Conservation (phyloP, 768 basidiomycete species). For the Rhodotorula graminis region DNA sequence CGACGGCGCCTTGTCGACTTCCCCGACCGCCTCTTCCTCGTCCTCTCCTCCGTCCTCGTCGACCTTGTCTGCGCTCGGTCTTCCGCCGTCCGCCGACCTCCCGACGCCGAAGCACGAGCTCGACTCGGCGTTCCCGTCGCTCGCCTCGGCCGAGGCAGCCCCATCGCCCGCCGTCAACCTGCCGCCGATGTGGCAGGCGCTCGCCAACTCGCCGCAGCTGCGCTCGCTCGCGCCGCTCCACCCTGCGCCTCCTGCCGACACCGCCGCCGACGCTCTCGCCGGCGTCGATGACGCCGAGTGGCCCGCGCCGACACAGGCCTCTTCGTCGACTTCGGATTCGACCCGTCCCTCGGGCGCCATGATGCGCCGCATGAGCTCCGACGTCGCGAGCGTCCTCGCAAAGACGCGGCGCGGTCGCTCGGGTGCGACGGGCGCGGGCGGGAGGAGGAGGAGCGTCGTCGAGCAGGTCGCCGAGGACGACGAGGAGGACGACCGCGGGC, state of each 20-base stretch:
- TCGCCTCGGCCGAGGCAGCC: not conserved
- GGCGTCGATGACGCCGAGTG: not conserved
- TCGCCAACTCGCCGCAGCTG: not conserved
- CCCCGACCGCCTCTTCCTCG: not conserved
- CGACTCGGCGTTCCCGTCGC: not conserved
- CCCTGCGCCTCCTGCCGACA: no score
- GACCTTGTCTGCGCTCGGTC: not conserved
- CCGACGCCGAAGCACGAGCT: slow-evolving; percentile 13
- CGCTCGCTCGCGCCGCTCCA: not conserved
- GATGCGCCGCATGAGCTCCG: slow-evolving; percentile 3
- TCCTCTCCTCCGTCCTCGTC: not conserved
- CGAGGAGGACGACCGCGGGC: slow-evolving; percentile 1
- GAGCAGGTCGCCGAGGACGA: not conserved
- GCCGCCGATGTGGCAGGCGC: not conserved
- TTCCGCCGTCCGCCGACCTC: not conserved
- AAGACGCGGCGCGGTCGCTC: not conserved
- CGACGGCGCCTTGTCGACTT: not conserved
- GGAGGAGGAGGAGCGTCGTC: not conserved
- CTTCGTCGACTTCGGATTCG: not conserved
- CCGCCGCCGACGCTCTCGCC: not conserved
- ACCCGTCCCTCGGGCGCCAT: not conserved
- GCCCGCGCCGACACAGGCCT: not conserved
- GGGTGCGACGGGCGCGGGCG: not conserved
- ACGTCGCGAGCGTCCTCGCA: slow-evolving; percentile 4
- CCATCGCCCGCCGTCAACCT: not conserved